Conservation (phyloP, 306 rosid species). For the Begonia peltatifolia region DNA sequence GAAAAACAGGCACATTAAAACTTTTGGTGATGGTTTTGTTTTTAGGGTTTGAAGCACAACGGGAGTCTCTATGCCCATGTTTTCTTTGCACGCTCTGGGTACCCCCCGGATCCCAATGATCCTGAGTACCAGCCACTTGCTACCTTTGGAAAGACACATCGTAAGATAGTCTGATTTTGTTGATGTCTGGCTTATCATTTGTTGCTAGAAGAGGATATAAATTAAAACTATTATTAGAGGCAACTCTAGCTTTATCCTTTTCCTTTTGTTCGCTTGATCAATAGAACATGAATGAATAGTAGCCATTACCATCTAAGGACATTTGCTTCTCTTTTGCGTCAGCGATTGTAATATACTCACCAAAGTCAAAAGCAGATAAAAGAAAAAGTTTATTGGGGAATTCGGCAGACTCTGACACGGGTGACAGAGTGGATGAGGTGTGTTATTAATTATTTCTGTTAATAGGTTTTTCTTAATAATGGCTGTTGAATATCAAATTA, state of each 20-base stretch:
- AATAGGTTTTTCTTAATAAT: background rate
- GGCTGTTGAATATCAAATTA: background rate
- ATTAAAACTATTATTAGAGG: no score
- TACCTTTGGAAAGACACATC: constrained; percentile 59
- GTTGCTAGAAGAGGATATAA: no score
- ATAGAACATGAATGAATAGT: no score
- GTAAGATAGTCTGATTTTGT: constrained; percentile 19
- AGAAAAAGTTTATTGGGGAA: constrained; percentile 62
- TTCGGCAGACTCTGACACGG: constrained; percentile 39
- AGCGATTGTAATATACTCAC: constrained; percentile 64
- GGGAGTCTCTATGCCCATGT: constrained; percentile 80
- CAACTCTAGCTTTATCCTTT: no score
- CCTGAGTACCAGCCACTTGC: constrained; percentile 75
- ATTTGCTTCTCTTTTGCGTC: constrained; percentile 17
- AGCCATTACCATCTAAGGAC: background rate
- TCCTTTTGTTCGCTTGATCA: no score
- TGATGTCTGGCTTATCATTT: no score
- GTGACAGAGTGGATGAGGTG: constrained; percentile 38
- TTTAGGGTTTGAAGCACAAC: constrained; percentile 63
- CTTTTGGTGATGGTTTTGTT: constrained; percentile 6
- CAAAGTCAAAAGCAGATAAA: constrained; percentile 63
- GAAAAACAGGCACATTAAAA: constrained; percentile 1
- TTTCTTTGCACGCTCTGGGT: constrained; percentile 84
- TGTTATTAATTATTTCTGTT: constrained; percentile 12
- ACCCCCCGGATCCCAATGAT: constrained; percentile 72